Conservation (phyloP, 2,329 filamentous ascomycete genomes). For the Pseudonectria buxi region DNA sequence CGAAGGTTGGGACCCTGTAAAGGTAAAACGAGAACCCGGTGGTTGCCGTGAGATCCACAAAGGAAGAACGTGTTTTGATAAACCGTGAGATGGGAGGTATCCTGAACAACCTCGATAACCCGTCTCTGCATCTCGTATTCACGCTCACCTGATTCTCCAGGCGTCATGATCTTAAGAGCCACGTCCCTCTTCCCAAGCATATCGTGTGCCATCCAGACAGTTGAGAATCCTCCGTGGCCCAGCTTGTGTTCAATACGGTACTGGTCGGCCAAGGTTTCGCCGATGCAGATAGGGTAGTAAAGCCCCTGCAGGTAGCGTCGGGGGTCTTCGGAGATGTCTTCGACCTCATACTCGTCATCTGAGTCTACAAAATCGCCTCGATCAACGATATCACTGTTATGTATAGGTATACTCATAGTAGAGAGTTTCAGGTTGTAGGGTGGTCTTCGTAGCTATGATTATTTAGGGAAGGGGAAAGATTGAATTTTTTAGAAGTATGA, state of each 20-base stretch:
- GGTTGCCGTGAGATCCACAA: neutral
- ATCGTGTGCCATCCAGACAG: conserved; percentile 34
- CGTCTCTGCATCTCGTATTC: conserved; percentile 2
- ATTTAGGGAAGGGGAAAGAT: no score
- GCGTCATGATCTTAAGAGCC: conserved; percentile 9
- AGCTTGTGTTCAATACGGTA: conserved; percentile 37
- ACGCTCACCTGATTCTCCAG: conserved; percentile 1
- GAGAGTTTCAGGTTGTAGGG: no score
- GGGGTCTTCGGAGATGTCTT: conserved; percentile 1
- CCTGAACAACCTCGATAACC: conserved; percentile 1
- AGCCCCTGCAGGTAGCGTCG: conserved; percentile 26
- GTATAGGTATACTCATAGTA: no score
- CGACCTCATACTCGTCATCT: conserved; percentile 1
- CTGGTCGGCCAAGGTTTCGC: conserved; percentile 29
- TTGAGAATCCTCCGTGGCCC: conserved; percentile 35
- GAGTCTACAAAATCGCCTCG: conserved; percentile 2
- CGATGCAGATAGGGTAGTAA: conserved; percentile 34
- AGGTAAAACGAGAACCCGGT: conserved; percentile 6
- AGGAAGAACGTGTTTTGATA: conserved; percentile 3
- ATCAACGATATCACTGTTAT: no score
- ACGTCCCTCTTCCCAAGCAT: conserved; percentile 2
- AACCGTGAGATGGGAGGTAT: conserved; percentile 2
- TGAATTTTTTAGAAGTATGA: no score
- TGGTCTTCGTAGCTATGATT: no score
- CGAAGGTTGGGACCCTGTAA: conserved; percentile 5